phyloP scores from a whole-genome alignment of 1,139 yeast genomes.

The Groenewaldozyma sp. region DNA sequence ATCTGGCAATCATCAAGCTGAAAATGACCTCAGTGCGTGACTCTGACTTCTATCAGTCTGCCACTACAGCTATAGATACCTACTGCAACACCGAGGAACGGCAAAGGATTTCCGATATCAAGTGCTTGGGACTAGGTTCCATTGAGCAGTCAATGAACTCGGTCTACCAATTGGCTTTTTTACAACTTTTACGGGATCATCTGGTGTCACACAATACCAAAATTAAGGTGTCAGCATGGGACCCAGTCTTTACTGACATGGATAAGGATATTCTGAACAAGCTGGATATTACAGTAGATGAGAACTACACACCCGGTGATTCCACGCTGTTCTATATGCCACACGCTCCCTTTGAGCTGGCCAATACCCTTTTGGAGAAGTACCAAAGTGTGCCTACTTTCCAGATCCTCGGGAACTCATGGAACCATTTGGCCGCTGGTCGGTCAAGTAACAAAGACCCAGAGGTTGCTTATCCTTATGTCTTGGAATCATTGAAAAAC shows the following conservation, averaged over 20 bases:
- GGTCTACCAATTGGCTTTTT: constrained; percentile 53
- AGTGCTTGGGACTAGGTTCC: constrained; percentile 70
- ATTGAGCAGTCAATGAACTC: constrained; percentile 42
- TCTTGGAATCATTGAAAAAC: constrained; percentile 5
- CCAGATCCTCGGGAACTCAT: constrained; percentile 27
- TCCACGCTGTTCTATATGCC: constrained; percentile 48
- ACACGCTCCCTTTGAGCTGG: constrained; percentile 50
- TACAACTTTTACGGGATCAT: constrained; percentile 33
- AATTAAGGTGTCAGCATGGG: constrained; percentile 42
- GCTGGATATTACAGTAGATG: constrained; percentile 25
- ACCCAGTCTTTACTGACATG: constrained; percentile 47
- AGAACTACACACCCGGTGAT: constrained; percentile 12
- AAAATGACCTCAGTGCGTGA: constrained; percentile 8
- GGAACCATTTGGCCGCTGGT: background rate
- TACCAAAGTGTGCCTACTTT: background rate
- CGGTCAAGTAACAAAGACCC: background rate
- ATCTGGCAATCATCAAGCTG: constrained; percentile 9
- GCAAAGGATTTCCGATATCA: too few relatives aligned
- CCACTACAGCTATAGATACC: too few relatives aligned
- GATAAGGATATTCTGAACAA: constrained; percentile 32
- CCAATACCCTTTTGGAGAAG: background rate
- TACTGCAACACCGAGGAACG: too few relatives aligned
- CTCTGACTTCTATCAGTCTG: constrained; percentile 13
- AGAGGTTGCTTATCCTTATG: constrained; percentile 14
- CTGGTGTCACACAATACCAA: constrained; percentile 17